Conservation (phyloP, 2,329 filamentous ascomycete species). For the Periglandula ipomoeae region DNA sequence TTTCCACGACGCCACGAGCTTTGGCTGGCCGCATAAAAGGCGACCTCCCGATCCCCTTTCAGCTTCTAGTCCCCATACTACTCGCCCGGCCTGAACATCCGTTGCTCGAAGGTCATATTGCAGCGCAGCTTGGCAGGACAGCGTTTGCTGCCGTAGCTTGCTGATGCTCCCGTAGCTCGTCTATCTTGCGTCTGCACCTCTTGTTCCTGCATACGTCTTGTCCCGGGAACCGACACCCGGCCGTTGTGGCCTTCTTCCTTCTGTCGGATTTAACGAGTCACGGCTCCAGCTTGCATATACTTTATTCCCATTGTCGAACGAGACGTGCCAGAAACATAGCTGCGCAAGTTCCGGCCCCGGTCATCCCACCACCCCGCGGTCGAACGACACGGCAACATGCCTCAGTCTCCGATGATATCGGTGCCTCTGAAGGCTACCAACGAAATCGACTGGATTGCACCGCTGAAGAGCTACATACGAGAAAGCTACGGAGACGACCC, state of each 20-base stretch:
- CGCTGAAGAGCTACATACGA: constrained; percentile 87
- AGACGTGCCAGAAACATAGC: neutral
- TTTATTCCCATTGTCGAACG: neutral
- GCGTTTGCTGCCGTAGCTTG: constrained; percentile 3
- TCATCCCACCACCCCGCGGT: neutral
- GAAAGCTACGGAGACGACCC: constrained; percentile 94
- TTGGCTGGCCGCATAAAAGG: constrained; percentile 20
- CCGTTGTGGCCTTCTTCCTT: neutral
- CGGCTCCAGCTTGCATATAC: neutral
- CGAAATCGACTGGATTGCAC: constrained; percentile 95
- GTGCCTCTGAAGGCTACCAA: constrained; percentile 88
- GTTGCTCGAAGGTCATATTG: neutral
- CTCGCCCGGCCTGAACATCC: neutral
- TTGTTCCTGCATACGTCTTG: neutral
- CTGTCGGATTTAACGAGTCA: neutral
- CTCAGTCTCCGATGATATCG: constrained; percentile 90
- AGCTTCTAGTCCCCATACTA: constrained; percentile 1
- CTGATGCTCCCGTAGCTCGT: constrained; percentile 2
- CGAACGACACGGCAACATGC: constrained; percentile 40
- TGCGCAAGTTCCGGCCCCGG: neutral
- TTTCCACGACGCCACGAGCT: constrained; percentile 3
- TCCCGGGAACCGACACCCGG: neutral
- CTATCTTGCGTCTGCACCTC: constrained; percentile 1
- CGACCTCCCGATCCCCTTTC: constrained; percentile 14
- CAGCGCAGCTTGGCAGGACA: constrained; percentile 3